Evolutionary conservation across 2,329 filamentous ascomycete genomes (phyloP).

Genomic region (Aureobasidium leucospermi): DNA sequence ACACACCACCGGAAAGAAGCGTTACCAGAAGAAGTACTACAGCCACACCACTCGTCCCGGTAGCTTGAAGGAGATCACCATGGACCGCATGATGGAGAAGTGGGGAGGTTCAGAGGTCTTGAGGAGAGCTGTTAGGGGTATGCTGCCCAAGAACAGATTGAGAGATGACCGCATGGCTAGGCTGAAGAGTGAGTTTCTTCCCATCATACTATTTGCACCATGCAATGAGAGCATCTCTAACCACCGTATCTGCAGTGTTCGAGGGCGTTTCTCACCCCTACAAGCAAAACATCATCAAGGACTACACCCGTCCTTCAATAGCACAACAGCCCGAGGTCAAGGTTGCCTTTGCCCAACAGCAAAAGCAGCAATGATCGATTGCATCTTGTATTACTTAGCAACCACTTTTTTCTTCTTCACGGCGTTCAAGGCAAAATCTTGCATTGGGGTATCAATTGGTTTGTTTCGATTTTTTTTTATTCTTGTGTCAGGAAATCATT

Average conservation of each 20-base stretch:
- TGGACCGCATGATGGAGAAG: slow-evolving; percentile 93
- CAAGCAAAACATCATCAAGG: slow-evolving; percentile 71
- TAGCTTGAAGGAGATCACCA: slow-evolving; percentile 76
- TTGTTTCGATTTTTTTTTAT: neutral
- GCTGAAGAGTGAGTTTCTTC: slow-evolving; percentile 60
- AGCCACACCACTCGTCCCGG: slow-evolving; percentile 87
- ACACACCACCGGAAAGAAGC: slow-evolving; percentile 85
- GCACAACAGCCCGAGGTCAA: slow-evolving; percentile 15
- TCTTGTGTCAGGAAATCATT: slow-evolving; percentile 3
- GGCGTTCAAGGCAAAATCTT: slow-evolving; percentile 17
- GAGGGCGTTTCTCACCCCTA: slow-evolving; percentile 91
- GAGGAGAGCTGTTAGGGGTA: slow-evolving; percentile 85
- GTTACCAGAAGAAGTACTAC: slow-evolving; percentile 92
- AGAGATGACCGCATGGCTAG: slow-evolving; percentile 79
- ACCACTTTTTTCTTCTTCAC: neutral
- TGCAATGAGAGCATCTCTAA: neutral
- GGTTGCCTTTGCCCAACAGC: slow-evolving; percentile 5
- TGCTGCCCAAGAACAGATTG: slow-evolving; percentile 95
- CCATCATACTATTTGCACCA: neutral
- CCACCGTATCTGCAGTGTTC: slow-evolving; percentile 52
- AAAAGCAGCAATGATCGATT: slow-evolving; percentile 7
- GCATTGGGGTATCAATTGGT: neutral
- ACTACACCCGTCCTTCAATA: slow-evolving; percentile 11
- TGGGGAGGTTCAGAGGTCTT: slow-evolving; percentile 88
- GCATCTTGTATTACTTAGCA: neutral